These are phyloP conservation scores for Ceratocystis destructans DNA, from an alignment of 2,329 filamentous ascomycete genomes.

Conservation along the genomic window DNA sequence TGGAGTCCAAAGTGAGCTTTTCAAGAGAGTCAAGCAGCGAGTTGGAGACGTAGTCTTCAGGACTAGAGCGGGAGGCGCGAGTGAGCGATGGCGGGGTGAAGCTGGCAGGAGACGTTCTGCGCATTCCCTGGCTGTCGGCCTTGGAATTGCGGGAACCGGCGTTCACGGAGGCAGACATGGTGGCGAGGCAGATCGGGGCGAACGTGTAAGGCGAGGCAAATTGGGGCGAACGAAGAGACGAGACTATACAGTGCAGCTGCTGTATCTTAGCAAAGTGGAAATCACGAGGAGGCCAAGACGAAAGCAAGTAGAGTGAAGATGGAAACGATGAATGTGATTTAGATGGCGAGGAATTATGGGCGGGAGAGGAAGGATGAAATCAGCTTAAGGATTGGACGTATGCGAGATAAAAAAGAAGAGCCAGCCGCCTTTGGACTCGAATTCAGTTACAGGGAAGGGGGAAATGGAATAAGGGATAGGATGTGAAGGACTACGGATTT, in stretches of 20 bases:
- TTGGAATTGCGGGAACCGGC: not conserved
- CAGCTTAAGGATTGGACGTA: not conserved
- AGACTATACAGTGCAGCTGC: not conserved
- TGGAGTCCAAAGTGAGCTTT: constrained; percentile 23
- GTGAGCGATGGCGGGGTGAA: constrained; percentile 42
- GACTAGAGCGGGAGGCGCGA: constrained; percentile 52
- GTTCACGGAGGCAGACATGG: not conserved
- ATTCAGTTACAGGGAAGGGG: not conserved
- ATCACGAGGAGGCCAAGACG: not conserved
- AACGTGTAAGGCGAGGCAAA: not conserved
- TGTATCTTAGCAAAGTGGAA: not conserved
- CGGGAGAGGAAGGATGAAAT: not conserved
- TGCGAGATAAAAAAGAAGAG: not conserved
- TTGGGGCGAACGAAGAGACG: not conserved
- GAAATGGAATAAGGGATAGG: not conserved
- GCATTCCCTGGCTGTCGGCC: not conserved
- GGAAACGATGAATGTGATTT: not conserved
- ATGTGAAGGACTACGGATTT: not conserved
- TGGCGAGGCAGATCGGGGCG: not conserved
- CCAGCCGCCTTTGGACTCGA: not conserved
- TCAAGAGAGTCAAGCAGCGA: constrained; percentile 48
- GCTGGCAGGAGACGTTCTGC: constrained; percentile 20
- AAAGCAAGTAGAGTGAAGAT: not conserved
- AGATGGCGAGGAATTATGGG: not conserved
- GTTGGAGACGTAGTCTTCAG: constrained; percentile 59